Evolutionary conservation across 768 basidiomycete genomes (phyloP), one percentile per base, ranked within the genome.

Genomic region (Clitopilus passeckerianus): DNA sequence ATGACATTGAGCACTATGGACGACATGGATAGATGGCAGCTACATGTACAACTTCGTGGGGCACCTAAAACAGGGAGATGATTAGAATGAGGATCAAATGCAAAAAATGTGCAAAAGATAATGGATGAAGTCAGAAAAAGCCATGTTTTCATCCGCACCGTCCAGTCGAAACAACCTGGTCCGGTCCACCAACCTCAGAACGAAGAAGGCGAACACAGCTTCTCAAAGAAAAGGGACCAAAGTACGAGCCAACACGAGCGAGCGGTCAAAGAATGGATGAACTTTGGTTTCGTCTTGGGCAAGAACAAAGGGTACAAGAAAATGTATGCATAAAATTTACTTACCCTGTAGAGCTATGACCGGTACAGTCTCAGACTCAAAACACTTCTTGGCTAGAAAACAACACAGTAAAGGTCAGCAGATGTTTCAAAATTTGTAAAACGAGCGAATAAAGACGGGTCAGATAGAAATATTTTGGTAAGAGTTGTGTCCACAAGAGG

Each of bases 191-290:
- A 60, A 65, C 70, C 68, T 75, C 86, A 86, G 75, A 75, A 86
- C 85, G 83, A 72, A 63, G 67, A 44, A 68, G 59, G 65, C 61
- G 63, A 67, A 73, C 74, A 74, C 71, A 34, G 71, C 75, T 70
- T 72, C 57, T 6, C 24, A 33, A n/a, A 33, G 65, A 59, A 71
- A 67, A 72, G 74, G 75, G 71, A 76, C 72, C 72, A 67, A 63
- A 56, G 63, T 22, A 64, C 59, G 65, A 66, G 67, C 68, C 64
- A 65, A 71, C 66, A 67, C 62, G 62, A 68, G 63, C 70, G 69
- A 73, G 74, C 71, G 72, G 76, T 89, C 87, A 87, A 89, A 79
- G 87, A 89, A 89, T 89, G 87, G 87, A 89, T 89, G 81, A 89
- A 88, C 87, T 89, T 50, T 82, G 72, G 74, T 89, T 86, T 89